Conservation (phyloP, 75 land plant genomes). For the Sequoiadendron giganteum region DNA sequence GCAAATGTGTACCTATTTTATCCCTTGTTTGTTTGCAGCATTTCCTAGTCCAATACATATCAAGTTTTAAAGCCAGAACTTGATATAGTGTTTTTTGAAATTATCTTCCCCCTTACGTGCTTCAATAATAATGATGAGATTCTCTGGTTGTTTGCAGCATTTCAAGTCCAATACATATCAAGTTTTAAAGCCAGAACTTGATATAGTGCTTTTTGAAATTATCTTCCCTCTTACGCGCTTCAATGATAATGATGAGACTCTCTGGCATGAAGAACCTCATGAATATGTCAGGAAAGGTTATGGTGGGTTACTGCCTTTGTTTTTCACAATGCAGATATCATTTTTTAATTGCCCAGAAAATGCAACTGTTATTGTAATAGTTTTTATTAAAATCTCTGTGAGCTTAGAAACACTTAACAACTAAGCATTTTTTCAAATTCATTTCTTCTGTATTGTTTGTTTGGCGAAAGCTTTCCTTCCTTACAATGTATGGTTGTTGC, state of each 20-base stretch:
- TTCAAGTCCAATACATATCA: too few species aligned
- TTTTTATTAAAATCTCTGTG: background rate
- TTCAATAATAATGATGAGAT: constrained; percentile 88
- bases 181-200: too few species aligned
- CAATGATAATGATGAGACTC: constrained; percentile 82
- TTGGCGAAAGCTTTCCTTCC: background rate
- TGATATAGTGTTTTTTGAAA: constrained; percentile 96
- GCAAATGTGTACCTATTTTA: background rate
- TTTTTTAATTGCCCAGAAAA: background rate
- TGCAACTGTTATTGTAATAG: background rate
- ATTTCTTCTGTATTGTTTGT: constrained; percentile 5
- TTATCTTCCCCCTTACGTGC: constrained; percentile 97
- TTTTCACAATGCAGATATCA: background rate
- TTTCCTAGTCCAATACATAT: constrained; percentile 81
- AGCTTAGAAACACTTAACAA: background rate
- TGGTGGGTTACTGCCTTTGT: constrained; percentile 52
- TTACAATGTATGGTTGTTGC: constrained; percentile 12
- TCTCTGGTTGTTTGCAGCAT: too few species aligned
- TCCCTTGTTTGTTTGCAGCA: constrained; percentile 43
- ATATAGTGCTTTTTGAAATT: too few species aligned
- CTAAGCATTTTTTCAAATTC: background rate
- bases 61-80: constrained; percentile 77
- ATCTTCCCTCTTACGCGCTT: constrained; percentile 99
- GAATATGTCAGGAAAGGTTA: constrained; percentile 98
- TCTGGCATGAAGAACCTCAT: constrained; percentile 98